Evolutionary conservation across 805 yeast species (phyloP), one percentile per base, ranked within the genome.

Genomic region (Candida chauliodis): DNA sequence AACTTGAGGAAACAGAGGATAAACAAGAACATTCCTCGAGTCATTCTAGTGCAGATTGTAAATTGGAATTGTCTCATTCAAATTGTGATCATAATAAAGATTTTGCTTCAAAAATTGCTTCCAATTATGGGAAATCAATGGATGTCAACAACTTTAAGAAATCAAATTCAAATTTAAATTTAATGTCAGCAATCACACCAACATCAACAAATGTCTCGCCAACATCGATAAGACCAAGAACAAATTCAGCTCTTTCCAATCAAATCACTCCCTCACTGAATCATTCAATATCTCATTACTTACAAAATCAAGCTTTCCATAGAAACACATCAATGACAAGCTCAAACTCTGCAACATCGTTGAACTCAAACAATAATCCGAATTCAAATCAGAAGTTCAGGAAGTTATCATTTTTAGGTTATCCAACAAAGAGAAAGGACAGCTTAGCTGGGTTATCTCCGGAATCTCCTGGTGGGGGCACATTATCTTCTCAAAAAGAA

Each of bases 91-190:
- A 25, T 21, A 22, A n/a, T 16, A 24, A 18, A 19, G 33, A 40
- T 14, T 37, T 13, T 22, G 34, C 38, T 30, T 35, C 43, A 7
- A 21, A 16, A 25, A 40, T 40, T 23, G 43, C 43, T 5, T 26
- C 27, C 5, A 30, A 30, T 8, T 40, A 34, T 32, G 17, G 43
- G 14, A 39, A 30, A 18, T 9, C 42, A 3, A 18, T 39, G 27
- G 14, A 18, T 11, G 8, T 27, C 8, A 27, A 24, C 17, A 29
- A 26, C n/a, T 29, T 22, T 14, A 35, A 35, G 26, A 10, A 16
- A n/a, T 23, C 28, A 20, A 19, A 19, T 19, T 9, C 25, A 7
- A 26, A 15, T 34, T 13, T 13, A 18, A 33, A n/a, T 16, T 22
- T 10, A 13, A n/a, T 22, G 31, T 15, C 20, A 4, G 10, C 36